Percentiles rank a stretch among this genome's conserved stretches.
Conservation (phyloP, 1,139 yeast genomes). For the Magnusiomyces tetraspermus region DNA sequence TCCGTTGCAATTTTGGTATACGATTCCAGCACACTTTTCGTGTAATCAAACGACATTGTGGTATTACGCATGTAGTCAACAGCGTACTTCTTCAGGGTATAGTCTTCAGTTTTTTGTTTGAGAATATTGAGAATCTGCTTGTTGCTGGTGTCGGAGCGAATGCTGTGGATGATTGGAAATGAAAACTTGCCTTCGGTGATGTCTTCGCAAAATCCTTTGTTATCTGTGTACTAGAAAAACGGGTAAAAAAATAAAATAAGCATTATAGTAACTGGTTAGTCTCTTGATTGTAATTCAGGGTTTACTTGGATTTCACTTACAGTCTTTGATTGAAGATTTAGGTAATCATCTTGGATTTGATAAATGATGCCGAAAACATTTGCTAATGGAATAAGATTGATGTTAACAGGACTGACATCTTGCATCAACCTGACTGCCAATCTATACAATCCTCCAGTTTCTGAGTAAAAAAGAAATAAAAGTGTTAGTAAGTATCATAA, state of each 20-base stretch:
- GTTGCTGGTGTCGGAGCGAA: conserved; percentile 33
- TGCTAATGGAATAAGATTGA: conserved; percentile 49
- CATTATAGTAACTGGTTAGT: conserved; percentile 3
- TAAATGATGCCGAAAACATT: conserved; percentile 71
- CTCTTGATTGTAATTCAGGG: conserved; percentile 8
- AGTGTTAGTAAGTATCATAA: neutral
- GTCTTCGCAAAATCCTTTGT: conserved; percentile 83
- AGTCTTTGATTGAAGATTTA: conserved; percentile 46
- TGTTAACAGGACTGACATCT: conserved; percentile 22
- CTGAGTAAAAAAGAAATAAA: conserved; percentile 13
- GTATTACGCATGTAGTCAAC: conserved; percentile 37
- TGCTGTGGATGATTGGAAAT: conserved; percentile 68
- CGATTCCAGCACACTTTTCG: neutral
- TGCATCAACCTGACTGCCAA: conserved; percentile 60
- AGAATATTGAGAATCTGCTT: conserved; percentile 38
- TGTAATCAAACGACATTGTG: conserved; percentile 39
- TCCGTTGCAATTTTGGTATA: neutral
- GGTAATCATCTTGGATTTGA: conserved; percentile 75
- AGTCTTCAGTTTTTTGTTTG: conserved; percentile 33
- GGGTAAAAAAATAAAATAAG: neutral
- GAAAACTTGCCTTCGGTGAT: conserved; percentile 83
- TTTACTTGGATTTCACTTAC: no score
- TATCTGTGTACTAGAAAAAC: conserved; percentile 41
- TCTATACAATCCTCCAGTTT: conserved; percentile 82
- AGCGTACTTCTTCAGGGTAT: conserved; percentile 41